Evolutionary conservation across 306 rosid genomes (phyloP).

Genomic region (Ormosia emarginata): DNA sequence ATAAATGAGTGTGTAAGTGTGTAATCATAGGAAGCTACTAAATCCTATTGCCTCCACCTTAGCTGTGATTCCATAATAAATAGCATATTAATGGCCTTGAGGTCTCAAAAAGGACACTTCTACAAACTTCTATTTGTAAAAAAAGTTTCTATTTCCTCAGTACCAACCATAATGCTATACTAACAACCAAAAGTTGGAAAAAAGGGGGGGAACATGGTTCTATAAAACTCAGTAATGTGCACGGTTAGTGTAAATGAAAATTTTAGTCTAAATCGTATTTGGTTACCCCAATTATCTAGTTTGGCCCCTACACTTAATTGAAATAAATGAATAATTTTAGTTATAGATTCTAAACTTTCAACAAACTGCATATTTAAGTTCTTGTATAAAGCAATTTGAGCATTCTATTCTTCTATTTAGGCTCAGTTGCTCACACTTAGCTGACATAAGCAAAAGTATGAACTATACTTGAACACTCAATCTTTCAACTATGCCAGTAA

Average conservation of each 20-base stretch:
- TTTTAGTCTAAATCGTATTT: background rate
- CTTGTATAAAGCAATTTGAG: background rate
- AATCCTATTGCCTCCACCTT: too few relatives aligned
- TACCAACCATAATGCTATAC: background rate
- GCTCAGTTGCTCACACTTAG: background rate
- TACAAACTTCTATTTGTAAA: too few relatives aligned
- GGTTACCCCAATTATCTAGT: background rate
- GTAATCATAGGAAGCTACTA: too few relatives aligned
- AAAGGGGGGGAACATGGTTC: background rate
- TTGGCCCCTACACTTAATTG: background rate
- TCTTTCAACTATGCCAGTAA: background rate
- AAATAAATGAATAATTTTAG: background rate
- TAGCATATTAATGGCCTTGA: too few relatives aligned
- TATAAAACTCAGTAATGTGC: background rate
- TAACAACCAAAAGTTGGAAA: background rate
- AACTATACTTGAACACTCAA: background rate
- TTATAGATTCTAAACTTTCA: background rate
- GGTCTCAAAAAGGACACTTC: too few relatives aligned
- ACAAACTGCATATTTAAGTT: background rate
- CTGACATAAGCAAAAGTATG: background rate
- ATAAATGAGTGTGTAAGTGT: too few relatives aligned
- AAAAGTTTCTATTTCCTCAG: background rate
- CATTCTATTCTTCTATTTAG: background rate
- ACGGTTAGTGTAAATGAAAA: background rate
- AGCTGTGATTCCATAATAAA: too few relatives aligned